Base-by-base conservation (phyloP, 805 yeast genomes). In the Starmera dryadoides region DNA sequence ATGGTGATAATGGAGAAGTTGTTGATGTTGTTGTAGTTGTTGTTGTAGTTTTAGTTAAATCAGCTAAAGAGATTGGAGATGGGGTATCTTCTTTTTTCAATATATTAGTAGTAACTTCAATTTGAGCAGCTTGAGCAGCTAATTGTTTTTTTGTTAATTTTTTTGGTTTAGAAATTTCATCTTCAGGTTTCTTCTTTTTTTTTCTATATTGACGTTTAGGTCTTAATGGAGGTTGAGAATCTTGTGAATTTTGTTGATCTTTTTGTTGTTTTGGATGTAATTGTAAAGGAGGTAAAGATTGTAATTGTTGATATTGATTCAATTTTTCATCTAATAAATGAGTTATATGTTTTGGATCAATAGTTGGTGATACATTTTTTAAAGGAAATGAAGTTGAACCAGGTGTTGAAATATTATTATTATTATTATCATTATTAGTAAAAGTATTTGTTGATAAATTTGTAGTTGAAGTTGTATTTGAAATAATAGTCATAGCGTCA, bases 311-410 rank as follows among this genome's bases (percentile, higher is more conserved):
- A 11, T 7, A 31, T 14, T 37, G 18, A 16, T 8, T 26, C 25
- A 31, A 8, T 23, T 11, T 12, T 25, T 25, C n/a, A 11, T 25
- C 28, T n/a, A 11, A n/a, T 4, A 25, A n/a, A 25, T 25, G 28
- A 4, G 49, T 50, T 29, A 50, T 50, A 15, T 47, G 42, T 26
- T 44, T 47, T 10, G 55, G 55, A 38, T 49, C 53, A 17, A 47
- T 45, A 1, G 55, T 50, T 34, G 49, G 46, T 42, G 55, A 18
- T 42, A 49, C 45, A 42, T 34, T 51, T 33, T 32, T 47, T 26
- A 38, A 17, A 12, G 32, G 17, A 32, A 16, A n/a, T 23, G 47
- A 45, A 1, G 52, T 44, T 2, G 48, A 37, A 4, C 15, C 44
- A 12, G 39, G 12, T 10, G 30, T 14, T 16, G 29, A 22, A 17